phyloP scores from a whole-genome alignment of 495 filamentous ascomycete species.

The Neurospora sp. region DNA sequence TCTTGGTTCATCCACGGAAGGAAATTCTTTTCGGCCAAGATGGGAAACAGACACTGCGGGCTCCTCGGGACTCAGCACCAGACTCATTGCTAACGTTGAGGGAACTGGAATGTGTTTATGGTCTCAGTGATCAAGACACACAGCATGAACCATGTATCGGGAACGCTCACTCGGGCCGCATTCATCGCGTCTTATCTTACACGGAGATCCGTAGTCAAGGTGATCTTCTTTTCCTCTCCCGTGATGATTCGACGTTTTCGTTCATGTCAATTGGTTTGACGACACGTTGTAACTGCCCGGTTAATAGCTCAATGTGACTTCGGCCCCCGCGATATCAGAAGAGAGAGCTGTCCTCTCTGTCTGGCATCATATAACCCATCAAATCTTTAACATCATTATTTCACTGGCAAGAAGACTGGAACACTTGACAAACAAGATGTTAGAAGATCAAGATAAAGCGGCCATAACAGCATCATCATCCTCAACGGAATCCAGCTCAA shows the following conservation, averaged over 20 bases:
- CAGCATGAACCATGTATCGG: background rate
- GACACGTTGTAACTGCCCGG: background rate
- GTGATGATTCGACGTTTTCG: background rate
- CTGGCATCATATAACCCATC: background rate
- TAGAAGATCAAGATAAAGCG: background rate
- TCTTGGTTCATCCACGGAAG: background rate
- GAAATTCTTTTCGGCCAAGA: background rate
- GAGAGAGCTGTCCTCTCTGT: background rate
- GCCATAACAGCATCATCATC: slow-evolving; percentile 28
- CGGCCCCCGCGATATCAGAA: background rate
- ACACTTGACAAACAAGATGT: background rate
- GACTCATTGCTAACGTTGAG: background rate
- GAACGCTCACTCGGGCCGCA: background rate
- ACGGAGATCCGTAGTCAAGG: background rate
- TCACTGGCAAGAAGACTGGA: background rate
- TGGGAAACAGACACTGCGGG: background rate
- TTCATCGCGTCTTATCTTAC: background rate
- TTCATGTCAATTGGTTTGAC: background rate
- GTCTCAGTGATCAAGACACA: background rate
- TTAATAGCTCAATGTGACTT: background rate
- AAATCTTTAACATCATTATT: background rate
- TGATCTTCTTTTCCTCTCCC: background rate
- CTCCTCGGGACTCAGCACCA: background rate
- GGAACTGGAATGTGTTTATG: background rate
- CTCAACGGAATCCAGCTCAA: slow-evolving; percentile 17